These are phyloP conservation scores for Raddia distichophylla DNA, from an alignment of 176 grass and related monocot species.

Conservation along the genomic window DNA sequence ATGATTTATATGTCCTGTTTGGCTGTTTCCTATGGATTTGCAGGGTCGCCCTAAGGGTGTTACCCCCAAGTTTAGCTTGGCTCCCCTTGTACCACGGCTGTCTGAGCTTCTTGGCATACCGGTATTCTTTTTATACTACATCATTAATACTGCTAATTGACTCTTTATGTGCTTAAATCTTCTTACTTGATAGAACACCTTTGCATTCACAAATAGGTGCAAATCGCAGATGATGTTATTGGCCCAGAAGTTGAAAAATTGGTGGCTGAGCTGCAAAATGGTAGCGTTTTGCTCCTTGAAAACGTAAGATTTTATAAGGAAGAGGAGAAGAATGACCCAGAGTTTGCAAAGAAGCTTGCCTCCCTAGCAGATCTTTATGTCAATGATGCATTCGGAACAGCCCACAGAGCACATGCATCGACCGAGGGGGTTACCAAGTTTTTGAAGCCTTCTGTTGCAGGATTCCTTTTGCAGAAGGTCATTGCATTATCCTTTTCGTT, in stretches of 20 bases:
- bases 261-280: slow-evolving; percentile 50
- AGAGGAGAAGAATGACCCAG: slow-evolving; percentile 79
- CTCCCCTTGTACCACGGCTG: slow-evolving; percentile 60
- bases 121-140: slow-evolving; percentile 42
- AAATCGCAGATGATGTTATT: slow-evolving; percentile 67
- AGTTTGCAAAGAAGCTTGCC: slow-evolving; percentile 75
- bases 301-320: slow-evolving; percentile 87
- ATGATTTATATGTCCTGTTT: neutral
- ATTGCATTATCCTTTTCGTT: neutral
- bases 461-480: slow-evolving; percentile 82
- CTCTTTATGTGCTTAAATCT: neutral
- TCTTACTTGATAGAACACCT: slow-evolving; percentile 12
- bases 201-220: slow-evolving; percentile 45
- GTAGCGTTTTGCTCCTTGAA: slow-evolving; percentile 69
- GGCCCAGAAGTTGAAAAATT: slow-evolving; percentile 71
- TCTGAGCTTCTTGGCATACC: slow-evolving; percentile 71
- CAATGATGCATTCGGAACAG: slow-evolving; percentile 79
- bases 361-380: slow-evolving; percentile 65
- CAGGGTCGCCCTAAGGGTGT: slow-evolving; percentile 85
- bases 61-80: slow-evolving; percentile 71
- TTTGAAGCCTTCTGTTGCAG: slow-evolving; percentile 69
- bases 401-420: slow-evolving; percentile 77
- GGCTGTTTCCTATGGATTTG: slow-evolving; percentile 28
- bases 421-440: slow-evolving; percentile 82
- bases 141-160: neutral